Evolutionary conservation across 176 grass and related monocot species (phyloP).

Genomic region (Puya raimondii): DNA sequence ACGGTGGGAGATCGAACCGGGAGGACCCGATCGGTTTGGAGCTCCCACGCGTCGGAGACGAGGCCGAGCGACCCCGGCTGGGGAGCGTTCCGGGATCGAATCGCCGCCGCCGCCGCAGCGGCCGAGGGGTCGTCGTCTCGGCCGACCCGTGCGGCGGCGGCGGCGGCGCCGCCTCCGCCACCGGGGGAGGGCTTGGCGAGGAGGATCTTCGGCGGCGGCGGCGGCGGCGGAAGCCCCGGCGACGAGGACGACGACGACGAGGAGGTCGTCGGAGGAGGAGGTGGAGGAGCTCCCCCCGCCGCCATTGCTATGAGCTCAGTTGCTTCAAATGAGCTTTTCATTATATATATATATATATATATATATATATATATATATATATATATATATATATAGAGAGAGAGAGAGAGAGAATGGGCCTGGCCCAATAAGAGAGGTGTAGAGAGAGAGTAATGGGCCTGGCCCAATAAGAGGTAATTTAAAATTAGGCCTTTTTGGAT

Average conservation of each 20-base stretch:
- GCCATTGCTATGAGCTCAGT: no score
- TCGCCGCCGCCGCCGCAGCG: conserved; percentile 9
- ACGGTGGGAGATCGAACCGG: conserved; percentile 35
- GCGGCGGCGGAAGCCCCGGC: conserved; percentile 34
- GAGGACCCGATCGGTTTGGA: conserved; percentile 68
- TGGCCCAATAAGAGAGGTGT: no score
- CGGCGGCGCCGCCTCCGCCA: conserved; percentile 32
- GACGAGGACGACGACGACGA: conserved; percentile 1
- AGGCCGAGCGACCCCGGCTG: conserved; percentile 61
- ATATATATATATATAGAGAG: no score
- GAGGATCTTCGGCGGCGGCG: conserved; percentile 73
- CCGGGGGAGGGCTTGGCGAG: conserved; percentile 55
- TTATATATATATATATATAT: no score
- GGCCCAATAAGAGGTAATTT: no score
- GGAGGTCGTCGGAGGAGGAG: no score
- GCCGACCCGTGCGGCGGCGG: neutral
- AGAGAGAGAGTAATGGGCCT: no score
- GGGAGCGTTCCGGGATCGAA: conserved; percentile 38
- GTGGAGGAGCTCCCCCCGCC: no score
- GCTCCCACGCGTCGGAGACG: conserved; percentile 72
- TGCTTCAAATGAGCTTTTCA: no score
- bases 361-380: no score
- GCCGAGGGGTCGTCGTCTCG: conserved; percentile 21
- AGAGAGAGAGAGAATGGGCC: no score
- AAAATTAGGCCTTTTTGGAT: no score